Conservation (phyloP, 768 basidiomycete species). For the Cyathus striatus region DNA sequence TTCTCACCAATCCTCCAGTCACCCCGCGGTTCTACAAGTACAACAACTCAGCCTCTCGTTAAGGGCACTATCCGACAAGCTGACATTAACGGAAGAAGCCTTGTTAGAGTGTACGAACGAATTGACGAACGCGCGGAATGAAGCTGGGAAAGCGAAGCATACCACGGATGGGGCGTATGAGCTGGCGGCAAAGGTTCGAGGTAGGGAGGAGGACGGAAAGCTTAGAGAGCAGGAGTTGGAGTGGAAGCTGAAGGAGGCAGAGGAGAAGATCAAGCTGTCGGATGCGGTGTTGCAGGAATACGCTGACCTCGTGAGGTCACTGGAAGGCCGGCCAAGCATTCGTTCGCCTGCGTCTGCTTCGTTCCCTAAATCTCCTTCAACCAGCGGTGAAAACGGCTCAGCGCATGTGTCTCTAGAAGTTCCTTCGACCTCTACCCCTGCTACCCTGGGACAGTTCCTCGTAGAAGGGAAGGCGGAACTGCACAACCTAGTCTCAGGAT, state of each 20-base stretch:
- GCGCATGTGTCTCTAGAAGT: slow-evolving; percentile 1
- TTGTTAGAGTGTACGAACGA: slow-evolving; percentile 45
- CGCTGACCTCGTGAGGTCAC: slow-evolving; percentile 63
- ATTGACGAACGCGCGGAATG: slow-evolving; percentile 36
- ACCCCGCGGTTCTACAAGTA: slow-evolving; percentile 24
- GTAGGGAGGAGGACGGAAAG: slow-evolving; percentile 48
- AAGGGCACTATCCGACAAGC: slow-evolving; percentile 63
- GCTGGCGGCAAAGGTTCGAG: slow-evolving; percentile 46
- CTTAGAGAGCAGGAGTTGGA: slow-evolving; percentile 45
- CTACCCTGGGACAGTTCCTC: slow-evolving; percentile 30
- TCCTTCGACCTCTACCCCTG: slow-evolving; percentile 2
- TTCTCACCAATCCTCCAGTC: slow-evolving; percentile 13
- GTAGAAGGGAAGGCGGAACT: slow-evolving; percentile 44
- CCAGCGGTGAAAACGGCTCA: neutral
- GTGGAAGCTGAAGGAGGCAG: slow-evolving; percentile 36
- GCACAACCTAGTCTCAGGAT: slow-evolving; percentile 43
- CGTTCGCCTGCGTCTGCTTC: slow-evolving; percentile 4
- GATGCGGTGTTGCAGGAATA: slow-evolving; percentile 70
- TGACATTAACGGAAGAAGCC: slow-evolving; percentile 53
- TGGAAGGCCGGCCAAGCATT: slow-evolving; percentile 39
- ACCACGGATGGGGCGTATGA: slow-evolving; percentile 49
- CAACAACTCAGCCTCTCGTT: slow-evolving; percentile 64
- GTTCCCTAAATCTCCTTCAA: slow-evolving; percentile 4
- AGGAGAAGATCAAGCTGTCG: slow-evolving; percentile 57
- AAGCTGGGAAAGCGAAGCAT: slow-evolving; percentile 35